A percentile compares a stretch with the other conserved stretches of the same genome.
Evolutionary conservation across 176 grass and related monocot species (phyloP).

Genomic region (Rhynchospora pubera): DNA sequence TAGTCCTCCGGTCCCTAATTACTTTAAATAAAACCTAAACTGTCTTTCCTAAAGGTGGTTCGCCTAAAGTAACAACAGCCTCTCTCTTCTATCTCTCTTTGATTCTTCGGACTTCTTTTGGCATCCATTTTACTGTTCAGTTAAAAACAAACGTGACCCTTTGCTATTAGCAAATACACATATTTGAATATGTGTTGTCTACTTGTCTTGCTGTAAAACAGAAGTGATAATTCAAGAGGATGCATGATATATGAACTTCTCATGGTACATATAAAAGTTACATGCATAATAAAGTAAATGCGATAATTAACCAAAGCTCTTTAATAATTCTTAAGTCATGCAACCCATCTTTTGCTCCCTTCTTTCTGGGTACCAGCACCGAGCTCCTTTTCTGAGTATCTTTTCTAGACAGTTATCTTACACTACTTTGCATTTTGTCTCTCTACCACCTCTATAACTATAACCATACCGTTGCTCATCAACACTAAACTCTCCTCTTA

Average conservation of each 20-base stretch:
- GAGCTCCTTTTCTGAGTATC: constrained; percentile 11
- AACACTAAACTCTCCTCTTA: not conserved
- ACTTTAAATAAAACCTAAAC: not conserved
- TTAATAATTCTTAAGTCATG: not conserved
- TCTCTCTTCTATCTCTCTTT: not conserved
- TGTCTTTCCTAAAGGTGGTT: constrained; percentile 4
- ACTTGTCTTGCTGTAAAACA: not conserved
- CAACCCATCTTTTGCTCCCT: not conserved
- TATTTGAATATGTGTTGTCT: not conserved
- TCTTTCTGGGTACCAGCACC: constrained; percentile 19
- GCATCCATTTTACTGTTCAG: not conserved
- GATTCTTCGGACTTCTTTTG: not conserved
- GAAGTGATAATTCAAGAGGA: not conserved
- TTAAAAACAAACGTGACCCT: not conserved
- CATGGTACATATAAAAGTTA: not conserved
- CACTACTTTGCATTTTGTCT: not conserved
- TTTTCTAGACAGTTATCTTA: not conserved
- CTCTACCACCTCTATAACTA: constrained; percentile 21
- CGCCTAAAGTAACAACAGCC: not conserved
- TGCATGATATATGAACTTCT: not conserved
- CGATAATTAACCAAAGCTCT: not conserved
- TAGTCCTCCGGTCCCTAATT: not conserved
- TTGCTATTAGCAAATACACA: not conserved
- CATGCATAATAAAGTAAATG: not conserved
- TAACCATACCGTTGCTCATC: constrained; percentile 6